Evolutionary conservation across 2,329 filamentous ascomycete species (phyloP).

Genomic region (Trichoderma sp.): DNA sequence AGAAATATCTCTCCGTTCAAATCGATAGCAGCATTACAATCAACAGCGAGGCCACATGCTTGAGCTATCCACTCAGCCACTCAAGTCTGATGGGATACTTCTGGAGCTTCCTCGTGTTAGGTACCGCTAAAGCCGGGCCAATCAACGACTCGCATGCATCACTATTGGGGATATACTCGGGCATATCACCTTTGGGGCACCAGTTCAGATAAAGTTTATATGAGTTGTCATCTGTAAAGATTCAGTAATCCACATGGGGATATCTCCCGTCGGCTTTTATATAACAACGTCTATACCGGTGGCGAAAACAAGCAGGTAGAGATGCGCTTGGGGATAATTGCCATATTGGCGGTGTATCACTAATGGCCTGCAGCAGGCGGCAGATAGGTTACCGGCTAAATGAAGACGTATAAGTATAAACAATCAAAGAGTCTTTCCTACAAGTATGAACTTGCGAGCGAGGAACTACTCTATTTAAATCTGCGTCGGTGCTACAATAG

Average conservation of each 20-base stretch:
- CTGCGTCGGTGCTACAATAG: background rate
- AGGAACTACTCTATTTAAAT: background rate
- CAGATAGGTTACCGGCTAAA: background rate
- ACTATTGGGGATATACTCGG: background rate
- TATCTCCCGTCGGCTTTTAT: background rate
- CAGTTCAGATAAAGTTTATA: background rate
- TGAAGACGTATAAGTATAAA: background rate
- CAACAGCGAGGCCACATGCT: background rate
- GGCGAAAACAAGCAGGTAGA: background rate
- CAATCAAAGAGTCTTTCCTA: background rate
- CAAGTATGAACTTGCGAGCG: background rate
- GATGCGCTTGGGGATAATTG: background rate
- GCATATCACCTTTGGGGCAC: background rate
- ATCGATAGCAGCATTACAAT: background rate
- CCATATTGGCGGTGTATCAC: background rate
- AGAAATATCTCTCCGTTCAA: background rate
- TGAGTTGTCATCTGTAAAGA: background rate
- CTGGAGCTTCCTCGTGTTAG: background rate
- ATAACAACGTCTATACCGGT: background rate
- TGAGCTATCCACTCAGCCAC: background rate
- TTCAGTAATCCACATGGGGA: background rate
- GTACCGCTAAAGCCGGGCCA: background rate
- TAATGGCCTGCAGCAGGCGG: background rate
- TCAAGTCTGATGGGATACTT: background rate
- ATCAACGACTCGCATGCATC: background rate